These are phyloP conservation scores for Ensete glaucum DNA, from an alignment of 176 grass and related monocot species.

Conservation along the genomic window DNA sequence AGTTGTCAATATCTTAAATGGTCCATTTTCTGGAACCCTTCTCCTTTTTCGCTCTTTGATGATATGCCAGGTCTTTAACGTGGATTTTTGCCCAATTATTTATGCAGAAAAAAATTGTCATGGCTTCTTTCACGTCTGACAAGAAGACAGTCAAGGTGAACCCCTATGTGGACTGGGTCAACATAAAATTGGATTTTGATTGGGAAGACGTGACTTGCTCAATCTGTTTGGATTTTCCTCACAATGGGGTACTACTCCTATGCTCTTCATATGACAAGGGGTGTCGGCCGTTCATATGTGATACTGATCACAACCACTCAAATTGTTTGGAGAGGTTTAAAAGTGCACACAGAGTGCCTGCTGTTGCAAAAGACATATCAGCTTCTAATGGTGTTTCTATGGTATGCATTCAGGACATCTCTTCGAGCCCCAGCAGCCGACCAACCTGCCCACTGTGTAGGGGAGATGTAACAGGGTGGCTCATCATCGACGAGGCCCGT, in stretches of 20 bases:
- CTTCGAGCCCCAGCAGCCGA: constrained; percentile 49
- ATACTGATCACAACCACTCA: constrained; percentile 81
- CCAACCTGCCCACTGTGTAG: constrained; percentile 82
- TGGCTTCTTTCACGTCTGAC: constrained; percentile 48
- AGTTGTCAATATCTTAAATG: not conserved
- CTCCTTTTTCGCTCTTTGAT: not conserved
- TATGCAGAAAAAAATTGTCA: constrained; percentile 5
- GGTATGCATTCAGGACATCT: constrained; percentile 59
- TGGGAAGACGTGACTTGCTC: constrained; percentile 89
- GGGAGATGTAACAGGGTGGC: constrained; percentile 88
- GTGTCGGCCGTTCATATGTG: constrained; percentile 83
- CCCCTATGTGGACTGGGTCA: constrained; percentile 37
- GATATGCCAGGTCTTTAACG: not conserved
- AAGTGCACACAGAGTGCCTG: constrained; percentile 53
- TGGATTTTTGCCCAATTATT: not conserved
- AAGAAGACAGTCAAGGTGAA: constrained; percentile 43
- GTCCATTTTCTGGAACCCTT: not conserved
- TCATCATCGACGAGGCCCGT: constrained; percentile 65
- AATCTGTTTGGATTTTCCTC: constrained; percentile 85
- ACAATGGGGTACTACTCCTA: constrained; percentile 68
- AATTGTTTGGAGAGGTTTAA: constrained; percentile 92
- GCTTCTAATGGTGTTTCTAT: constrained; percentile 37
- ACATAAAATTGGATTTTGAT: constrained; percentile 41
- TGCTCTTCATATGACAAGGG: constrained; percentile 85
- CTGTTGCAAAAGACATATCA: constrained; percentile 41